Conservation (phyloP, 225 moss, liverwort and hornwort species). For the Sphagnum tenellum region DNA sequence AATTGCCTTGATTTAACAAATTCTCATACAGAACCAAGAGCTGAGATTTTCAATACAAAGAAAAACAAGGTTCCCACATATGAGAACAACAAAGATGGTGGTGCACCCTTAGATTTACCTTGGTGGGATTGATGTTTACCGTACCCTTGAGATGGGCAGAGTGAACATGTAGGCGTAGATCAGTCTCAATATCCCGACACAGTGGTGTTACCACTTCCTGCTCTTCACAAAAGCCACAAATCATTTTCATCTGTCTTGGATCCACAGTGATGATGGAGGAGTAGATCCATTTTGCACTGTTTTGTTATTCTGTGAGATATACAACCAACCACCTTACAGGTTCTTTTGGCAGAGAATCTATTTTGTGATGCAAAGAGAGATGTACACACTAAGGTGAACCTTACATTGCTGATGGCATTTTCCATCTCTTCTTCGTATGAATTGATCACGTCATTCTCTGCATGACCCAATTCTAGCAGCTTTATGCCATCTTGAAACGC, state of each 20-base stretch:
- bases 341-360: too few species aligned
- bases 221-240: conserved; percentile 6
- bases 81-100: too few species aligned
- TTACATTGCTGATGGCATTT: conserved; percentile 66
- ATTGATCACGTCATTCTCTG: conserved; percentile 44
- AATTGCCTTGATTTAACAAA: too few species aligned
- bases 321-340: too few species aligned
- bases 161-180: conserved; percentile 94
- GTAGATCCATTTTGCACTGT: too few species aligned
- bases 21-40: too few species aligned
- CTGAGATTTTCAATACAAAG: too few species aligned
- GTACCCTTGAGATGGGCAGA: conserved; percentile 91
- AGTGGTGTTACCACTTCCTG: conserved; percentile 88
- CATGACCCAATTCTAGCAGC: conserved; percentile 65
- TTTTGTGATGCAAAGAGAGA: too few species aligned
- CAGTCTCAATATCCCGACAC: conserved; percentile 94
- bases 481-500: conserved; percentile 79
- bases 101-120: conserved; percentile 23
- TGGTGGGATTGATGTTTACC: conserved; percentile 82
- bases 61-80: too few species aligned
- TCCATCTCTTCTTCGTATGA: conserved; percentile 84
- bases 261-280: too few species aligned
- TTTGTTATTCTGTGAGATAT: too few species aligned
- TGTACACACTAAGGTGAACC: conserved; percentile 2
- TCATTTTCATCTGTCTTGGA: too few species aligned